Evolutionary conservation across 1,284 basidiomycete species (phyloP).

Genomic region (Salmacisia buchloeana): DNA sequence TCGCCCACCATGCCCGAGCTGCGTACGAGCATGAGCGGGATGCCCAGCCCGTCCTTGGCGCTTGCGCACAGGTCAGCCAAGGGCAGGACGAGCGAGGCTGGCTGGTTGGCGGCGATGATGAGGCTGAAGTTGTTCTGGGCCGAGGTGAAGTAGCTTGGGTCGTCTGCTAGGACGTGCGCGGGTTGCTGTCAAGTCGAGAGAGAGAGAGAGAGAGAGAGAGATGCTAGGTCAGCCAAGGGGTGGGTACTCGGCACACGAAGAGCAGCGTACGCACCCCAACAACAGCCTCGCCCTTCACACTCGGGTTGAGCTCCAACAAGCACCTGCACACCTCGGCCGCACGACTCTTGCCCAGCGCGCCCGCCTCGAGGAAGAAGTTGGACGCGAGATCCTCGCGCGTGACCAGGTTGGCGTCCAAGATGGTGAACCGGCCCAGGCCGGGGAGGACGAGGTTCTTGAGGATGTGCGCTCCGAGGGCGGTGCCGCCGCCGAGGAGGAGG

Average conservation of each 20-base stretch:
- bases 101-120: conserved; percentile 65
- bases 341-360: conserved; percentile 66
- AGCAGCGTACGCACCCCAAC: conserved; percentile 53
- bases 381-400: conserved; percentile 76
- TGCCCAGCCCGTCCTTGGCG: conserved; percentile 21
- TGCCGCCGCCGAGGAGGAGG: conserved; percentile 70
- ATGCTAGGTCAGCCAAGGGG: conserved; percentile 18
- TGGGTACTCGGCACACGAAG: not conserved
- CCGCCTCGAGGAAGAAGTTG: conserved; percentile 83
- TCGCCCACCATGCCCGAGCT: conserved; percentile 41
- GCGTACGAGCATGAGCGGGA: conserved; percentile 35
- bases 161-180: conserved; percentile 59
- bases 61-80: conserved; percentile 26
- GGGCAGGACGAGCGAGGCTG: conserved; percentile 24
- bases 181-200: conserved; percentile 52
- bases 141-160: conserved; percentile 56
- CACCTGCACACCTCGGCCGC: conserved; percentile 72
- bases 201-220: conserved; percentile 12
- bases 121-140: conserved; percentile 60
- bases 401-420: conserved; percentile 66
- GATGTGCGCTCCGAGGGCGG: conserved; percentile 74
- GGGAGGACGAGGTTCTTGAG: conserved; percentile 94
- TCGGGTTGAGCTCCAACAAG: conserved; percentile 79
- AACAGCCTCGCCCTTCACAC: conserved; percentile 69
- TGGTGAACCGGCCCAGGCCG: conserved; percentile 82